Base-by-base conservation (phyloP, 805 yeast species). In the Scheffersomyces ergatensis region DNA sequence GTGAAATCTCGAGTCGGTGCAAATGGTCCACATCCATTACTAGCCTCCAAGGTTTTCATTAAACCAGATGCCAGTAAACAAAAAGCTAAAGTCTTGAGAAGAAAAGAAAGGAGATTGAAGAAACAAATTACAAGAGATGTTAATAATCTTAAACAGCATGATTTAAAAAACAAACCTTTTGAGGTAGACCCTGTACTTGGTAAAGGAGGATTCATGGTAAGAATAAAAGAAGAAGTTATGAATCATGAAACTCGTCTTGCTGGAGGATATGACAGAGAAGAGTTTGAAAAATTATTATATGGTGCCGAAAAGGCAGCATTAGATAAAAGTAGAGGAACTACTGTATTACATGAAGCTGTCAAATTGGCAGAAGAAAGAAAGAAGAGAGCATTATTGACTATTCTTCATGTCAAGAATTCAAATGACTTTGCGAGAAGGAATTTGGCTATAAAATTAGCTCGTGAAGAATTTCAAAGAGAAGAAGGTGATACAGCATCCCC, bases 401-500 rank as follows among this genome's bases (percentile, higher is more conserved):
- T 92, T 36, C 66, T 90, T 39, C 78, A 79, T 53, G 74, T 88
- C 65, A 82, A 76, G 62, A 90, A 90, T 63, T 75, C 93, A 19
- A 73, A 74, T 49, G 74, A 74, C 38, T 58, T 63, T 15, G 89
- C 86, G 47, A 70, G 72, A 42, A 69, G 74, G 53, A 77, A 78
- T 48, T 59, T 78, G 49, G 85, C 88, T 21, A 69, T 79, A 2
- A 65, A 65, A 34, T 60, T 84, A 34, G 97, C 97, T 1, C 73
- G 80, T 37, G 66, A 76, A 51, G 97, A 92, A 65, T 90, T 92
- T 62, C 82, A 80, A 51, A 75, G 96, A 54, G 74, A 76, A 48
- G 89, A 82, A 34, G 96, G 96, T 39, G 98, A 93, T 60, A 87
- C 97, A 1, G 97, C 96, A 2, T 87, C 96, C 2, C 81, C 95